Conservation (phyloP, 108 stramenopile species). For the Stephanodiscus minutulus region DNA sequence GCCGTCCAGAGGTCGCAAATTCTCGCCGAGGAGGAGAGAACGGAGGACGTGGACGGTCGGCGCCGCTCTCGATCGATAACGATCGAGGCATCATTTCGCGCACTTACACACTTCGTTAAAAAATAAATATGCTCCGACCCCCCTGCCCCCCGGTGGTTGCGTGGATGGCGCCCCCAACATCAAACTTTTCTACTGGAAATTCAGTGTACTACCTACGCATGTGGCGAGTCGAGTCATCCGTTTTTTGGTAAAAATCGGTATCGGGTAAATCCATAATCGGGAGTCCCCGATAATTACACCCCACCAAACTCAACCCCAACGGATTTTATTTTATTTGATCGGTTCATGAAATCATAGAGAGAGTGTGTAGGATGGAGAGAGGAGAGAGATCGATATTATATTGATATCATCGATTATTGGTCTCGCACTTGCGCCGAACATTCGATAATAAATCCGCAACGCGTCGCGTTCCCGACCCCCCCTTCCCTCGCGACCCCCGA, state of each 20-base stretch:
- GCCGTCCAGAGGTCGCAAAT: constrained; percentile 13
- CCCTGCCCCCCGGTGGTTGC: neutral
- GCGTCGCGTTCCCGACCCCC: too few relatives aligned
- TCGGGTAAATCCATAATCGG: neutral
- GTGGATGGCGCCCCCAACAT: too few relatives aligned
- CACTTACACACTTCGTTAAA: constrained; percentile 36
- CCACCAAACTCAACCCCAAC: too few relatives aligned
- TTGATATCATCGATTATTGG: too few relatives aligned
- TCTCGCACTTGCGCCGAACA: too few relatives aligned
- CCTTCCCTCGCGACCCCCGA: too few relatives aligned
- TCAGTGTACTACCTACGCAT: neutral
- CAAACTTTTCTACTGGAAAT: too few relatives aligned
- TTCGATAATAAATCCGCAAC: too few relatives aligned
- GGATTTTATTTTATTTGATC: too few relatives aligned
- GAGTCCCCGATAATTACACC: constrained; percentile 42
- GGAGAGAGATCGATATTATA: too few relatives aligned
- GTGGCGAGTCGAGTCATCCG: neutral
- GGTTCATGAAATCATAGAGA: too few relatives aligned
- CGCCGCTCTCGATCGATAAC: constrained; percentile 47
- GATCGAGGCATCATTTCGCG: constrained; percentile 52
- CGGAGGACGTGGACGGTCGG: constrained; percentile 25
- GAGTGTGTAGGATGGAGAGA: too few relatives aligned
- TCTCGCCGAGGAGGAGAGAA: neutral
- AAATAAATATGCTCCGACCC: neutral
- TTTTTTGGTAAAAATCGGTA: neutral